Evolutionary conservation across 2,329 filamentous ascomycete species (phyloP), one percentile per base, ranked within the genome.

Genomic region (Claviceps cyperi): DNA sequence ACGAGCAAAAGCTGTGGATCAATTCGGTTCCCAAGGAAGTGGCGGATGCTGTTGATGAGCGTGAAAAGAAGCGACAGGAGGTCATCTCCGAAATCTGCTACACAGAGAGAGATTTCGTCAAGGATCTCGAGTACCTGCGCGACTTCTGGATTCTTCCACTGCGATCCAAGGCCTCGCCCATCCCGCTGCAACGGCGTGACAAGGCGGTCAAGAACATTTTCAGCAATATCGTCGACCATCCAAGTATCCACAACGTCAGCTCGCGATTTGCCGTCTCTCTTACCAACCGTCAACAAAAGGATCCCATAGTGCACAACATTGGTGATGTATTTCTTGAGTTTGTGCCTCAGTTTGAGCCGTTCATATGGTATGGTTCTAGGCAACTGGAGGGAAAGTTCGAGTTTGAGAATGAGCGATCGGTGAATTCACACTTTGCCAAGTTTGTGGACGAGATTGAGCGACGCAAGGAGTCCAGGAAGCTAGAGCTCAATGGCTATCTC

Each of bases 51-150:
- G 83, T 96, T 32, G 82, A 81, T 47, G 92, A 98, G 57, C 80
- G 79, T 57, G 92, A 98, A 66, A 94, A 95, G 80, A 97, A 97
- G 72, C 81, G 92, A 43, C 92, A 98, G 64, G 92, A 98, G 63
- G 86, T 98, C 58, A 96, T 98, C 53, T 96, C 91, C 5, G 92
- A 98, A 65, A 83, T 97, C 54, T 96, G 94, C 81, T 98, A 98
- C 69, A 98, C 92, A 0, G 92, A 98, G 66, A 81, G 92, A 58
- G 92, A 98, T 69, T 98, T 98, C 60, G 92, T 98, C 63, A 98
- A 98, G 71, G 92, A 98, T 66, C 73, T 98, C 59, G 92, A 98
- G 67, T 98, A 98, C 63, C 74, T 98, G 32, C 81, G 92, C 54
- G 92, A 98, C 70, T 98, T 97, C 73, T 98, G 92, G 92, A 95